phyloP scores from a whole-genome alignment of 305 asterid genomes.

The Caryopteris hybrid region DNA sequence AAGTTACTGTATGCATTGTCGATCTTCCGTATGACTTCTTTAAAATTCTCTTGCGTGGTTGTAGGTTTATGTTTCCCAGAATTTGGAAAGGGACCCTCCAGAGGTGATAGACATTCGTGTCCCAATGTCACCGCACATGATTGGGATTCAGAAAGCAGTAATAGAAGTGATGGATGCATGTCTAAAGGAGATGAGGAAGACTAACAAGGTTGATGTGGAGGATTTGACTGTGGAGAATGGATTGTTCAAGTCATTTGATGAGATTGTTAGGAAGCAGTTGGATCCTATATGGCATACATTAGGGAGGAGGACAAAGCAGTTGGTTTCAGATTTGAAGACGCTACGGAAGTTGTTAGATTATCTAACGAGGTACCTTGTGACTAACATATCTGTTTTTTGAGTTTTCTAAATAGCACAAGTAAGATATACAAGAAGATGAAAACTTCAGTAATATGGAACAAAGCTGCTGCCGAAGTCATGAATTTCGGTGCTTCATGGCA shows the following conservation, averaged over 20 bases:
- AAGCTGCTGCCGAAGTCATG: no score
- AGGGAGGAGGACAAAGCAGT: slow-evolving; percentile 92
- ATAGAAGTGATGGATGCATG: slow-evolving; percentile 96
- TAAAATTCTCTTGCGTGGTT: neutral
- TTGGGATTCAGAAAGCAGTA: slow-evolving; percentile 86
- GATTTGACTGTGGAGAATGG: slow-evolving; percentile 95
- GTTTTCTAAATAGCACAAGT: neutral
- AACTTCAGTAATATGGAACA: neutral
- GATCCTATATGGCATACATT: slow-evolving; percentile 98
- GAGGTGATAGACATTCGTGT: slow-evolving; percentile 91
- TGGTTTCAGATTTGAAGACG: slow-evolving; percentile 95
- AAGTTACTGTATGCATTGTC: neutral
- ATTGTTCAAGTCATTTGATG: slow-evolving; percentile 95
- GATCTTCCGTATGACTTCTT: neutral
- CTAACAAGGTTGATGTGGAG: slow-evolving; percentile 94
- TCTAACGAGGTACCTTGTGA: slow-evolving; percentile 63
- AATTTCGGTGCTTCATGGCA: neutral
- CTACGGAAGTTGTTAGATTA: slow-evolving; percentile 89
- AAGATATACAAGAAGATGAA: neutral
- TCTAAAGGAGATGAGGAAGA: slow-evolving; percentile 92
- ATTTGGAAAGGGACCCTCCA: slow-evolving; percentile 87
- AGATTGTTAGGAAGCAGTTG: slow-evolving; percentile 83
- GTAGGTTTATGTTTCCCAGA: slow-evolving; percentile 86
- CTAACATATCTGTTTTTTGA: neutral
- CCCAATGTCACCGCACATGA: slow-evolving; percentile 81